Base-by-base conservation (phyloP, 495 filamentous ascomycete species). In the Penicillium cataractarum region DNA sequence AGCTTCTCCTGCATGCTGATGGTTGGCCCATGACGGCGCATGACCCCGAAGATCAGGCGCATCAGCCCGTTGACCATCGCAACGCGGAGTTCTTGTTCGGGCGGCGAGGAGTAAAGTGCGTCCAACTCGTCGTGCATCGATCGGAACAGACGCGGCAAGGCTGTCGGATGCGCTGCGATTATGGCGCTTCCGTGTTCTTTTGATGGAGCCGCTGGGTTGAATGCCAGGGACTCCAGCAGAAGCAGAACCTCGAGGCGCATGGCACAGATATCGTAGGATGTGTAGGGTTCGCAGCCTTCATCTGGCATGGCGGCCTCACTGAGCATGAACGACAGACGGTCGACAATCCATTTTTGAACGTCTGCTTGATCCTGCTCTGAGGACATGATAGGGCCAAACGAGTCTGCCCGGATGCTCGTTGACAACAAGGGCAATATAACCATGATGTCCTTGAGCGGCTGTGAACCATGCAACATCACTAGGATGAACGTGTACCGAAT, bases 91-190 rank as follows among this genome's bases (percentile, higher is more conserved):
- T 74, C 68, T 13, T 72, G 72, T 48, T 80, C 76, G 0, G 80
- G 69, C 0, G 80, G 76, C 22, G 77, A 80, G 12, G 80, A 77
- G 68, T 92, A 90, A 7, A 89, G 75, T 13, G 78, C 76, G 55
- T 86, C 80, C n/a, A 92, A 63, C 57, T 84, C 83, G 54, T 88
- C 87, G 39, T 88, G 82, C 71, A 91, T 84, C 50, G 86, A 82
- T 19, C 83, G 78, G 57, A 90, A 80, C 6, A 92, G 70, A 22
- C 87, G 80, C 13, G 82, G 84, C 21, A 92, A 74, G 15, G 77
- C 84, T 26, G 72, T 79, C 4, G 73, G 80, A 68, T 90, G 83
- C 10, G 74, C 74, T 0, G 84, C 83, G 15, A 92, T 75, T 24
- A 83, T 73, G 17, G 67, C 57, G 42, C 79, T 82, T 35, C 87